phyloP scores from a whole-genome alignment of 140 eudicot genomes.

The Artemisia princeps region DNA sequence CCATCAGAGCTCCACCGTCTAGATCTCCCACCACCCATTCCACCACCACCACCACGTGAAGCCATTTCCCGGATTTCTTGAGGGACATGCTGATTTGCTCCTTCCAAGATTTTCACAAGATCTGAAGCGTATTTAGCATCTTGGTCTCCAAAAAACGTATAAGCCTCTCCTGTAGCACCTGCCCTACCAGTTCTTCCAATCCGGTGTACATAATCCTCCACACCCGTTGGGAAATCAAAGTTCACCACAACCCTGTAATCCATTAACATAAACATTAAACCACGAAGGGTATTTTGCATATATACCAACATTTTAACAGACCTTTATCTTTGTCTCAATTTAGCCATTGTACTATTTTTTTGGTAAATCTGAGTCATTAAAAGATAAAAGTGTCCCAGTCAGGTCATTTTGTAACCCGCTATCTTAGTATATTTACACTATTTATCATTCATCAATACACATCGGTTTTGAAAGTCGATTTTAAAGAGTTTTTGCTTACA shows the following conservation, averaged over 20 bases:
- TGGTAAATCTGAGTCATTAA: no score
- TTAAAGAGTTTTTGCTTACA: no score
- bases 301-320: no score
- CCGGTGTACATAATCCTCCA: slow-evolving; percentile 96
- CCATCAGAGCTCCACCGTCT: slow-evolving; percentile 64
- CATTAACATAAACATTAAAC: slow-evolving; percentile 1
- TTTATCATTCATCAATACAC: no score
- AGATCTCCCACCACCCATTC: slow-evolving; percentile 58
- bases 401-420: no score
- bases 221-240: slow-evolving; percentile 85
- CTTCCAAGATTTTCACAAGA: slow-evolving; percentile 73
- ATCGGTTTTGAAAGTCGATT: no score
- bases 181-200: slow-evolving; percentile 98
- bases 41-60: slow-evolving; percentile 94
- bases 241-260: slow-evolving; percentile 70
- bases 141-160: slow-evolving; percentile 69
- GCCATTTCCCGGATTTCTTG: slow-evolving; percentile 70
- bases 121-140: slow-evolving; percentile 86
- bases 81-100: slow-evolving; percentile 85
- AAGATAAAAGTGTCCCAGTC: no score
- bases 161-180: slow-evolving; percentile 90
- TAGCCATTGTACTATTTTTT: no score
- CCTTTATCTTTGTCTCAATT: no score
- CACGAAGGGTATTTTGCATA: no score
- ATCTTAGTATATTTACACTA: no score